These are phyloP conservation scores for Trichomonascus vanleenenianus DNA, from an alignment of 805 yeast species.

Conservation along the genomic window DNA sequence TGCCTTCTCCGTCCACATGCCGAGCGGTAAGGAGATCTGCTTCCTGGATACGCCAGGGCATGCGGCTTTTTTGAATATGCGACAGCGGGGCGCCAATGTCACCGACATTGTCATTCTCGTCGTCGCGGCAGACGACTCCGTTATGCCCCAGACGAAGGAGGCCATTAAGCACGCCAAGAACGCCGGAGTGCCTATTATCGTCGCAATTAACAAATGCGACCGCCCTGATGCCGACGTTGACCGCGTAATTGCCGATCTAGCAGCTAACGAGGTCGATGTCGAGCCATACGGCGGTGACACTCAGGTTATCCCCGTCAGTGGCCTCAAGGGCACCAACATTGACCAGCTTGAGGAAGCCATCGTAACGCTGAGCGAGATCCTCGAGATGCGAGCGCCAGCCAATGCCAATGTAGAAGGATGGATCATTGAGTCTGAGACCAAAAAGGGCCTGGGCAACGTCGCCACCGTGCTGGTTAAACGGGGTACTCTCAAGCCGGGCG, in stretches of 20 bases:
- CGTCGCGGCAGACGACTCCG: slow-evolving; percentile 95
- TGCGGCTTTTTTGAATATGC: slow-evolving; percentile 92
- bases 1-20: slow-evolving; percentile 84
- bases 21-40: slow-evolving; percentile 71
- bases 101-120: slow-evolving; percentile 90
- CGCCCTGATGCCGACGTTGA: slow-evolving; percentile 68
- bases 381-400: slow-evolving; percentile 60
- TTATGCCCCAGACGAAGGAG: slow-evolving; percentile 95
- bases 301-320: slow-evolving; percentile 81
- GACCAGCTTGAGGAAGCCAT: slow-evolving; percentile 85
- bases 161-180: slow-evolving; percentile 88
- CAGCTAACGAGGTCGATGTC: slow-evolving; percentile 68
- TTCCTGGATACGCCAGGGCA: slow-evolving; percentile 98
- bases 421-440: slow-evolving; percentile 77
- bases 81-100: slow-evolving; percentile 91
- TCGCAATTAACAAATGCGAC: slow-evolving; percentile 91
- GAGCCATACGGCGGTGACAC: slow-evolving; percentile 96
- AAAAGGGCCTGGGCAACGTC: slow-evolving; percentile 73
- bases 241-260: slow-evolving; percentile 68
- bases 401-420: slow-evolving; percentile 64
- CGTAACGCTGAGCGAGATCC: slow-evolving; percentile 72
- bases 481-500: slow-evolving; percentile 67
- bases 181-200: slow-evolving; percentile 75
- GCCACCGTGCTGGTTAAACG: slow-evolving; percentile 79
- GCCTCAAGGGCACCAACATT: slow-evolving; percentile 84